phyloP scores from a whole-genome alignment of 345 rosid genomes.

The Xanthoceras sorbifolium region DNA sequence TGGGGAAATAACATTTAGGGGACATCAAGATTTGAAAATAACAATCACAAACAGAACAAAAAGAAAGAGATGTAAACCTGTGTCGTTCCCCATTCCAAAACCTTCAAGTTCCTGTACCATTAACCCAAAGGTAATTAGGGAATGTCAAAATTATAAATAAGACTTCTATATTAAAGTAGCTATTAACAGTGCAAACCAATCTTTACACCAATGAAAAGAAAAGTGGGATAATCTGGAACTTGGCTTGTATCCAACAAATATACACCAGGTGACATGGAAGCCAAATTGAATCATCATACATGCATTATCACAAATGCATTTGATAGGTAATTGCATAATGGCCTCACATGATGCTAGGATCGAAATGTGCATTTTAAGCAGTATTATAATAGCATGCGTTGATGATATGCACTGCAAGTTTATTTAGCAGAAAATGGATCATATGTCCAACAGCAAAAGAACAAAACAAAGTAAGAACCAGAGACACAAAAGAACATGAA shows the following conservation, averaged over 20 bases:
- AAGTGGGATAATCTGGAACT: neutral
- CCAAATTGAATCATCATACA: neutral
- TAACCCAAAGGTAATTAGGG: conserved; percentile 21
- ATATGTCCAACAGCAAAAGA: neutral
- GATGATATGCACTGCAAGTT: neutral
- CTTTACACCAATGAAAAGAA: neutral
- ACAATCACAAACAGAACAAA: conserved; percentile 20
- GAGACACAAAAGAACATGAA: neutral
- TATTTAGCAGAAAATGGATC: neutral
- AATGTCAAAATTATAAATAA: neutral
- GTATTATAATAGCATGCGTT: neutral
- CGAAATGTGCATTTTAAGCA: no score
- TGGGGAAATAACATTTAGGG: neutral
- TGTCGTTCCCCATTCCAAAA: conserved; percentile 58
- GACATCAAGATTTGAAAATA: neutral
- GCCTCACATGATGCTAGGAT: no score
- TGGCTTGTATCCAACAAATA: neutral
- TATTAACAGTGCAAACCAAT: neutral
- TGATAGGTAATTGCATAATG: neutral
- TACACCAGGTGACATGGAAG: neutral
- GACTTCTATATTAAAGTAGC: neutral
- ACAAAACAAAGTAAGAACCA: neutral
- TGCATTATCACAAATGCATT: neutral
- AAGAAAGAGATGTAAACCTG: conserved; percentile 54
- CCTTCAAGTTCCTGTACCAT: conserved; percentile 69